A percentile compares a stretch with the other conserved stretches of the same genome.
Conservation (phyloP, 225 moss, liverwort and hornwort species). For the Sphagnum contortum region DNA sequence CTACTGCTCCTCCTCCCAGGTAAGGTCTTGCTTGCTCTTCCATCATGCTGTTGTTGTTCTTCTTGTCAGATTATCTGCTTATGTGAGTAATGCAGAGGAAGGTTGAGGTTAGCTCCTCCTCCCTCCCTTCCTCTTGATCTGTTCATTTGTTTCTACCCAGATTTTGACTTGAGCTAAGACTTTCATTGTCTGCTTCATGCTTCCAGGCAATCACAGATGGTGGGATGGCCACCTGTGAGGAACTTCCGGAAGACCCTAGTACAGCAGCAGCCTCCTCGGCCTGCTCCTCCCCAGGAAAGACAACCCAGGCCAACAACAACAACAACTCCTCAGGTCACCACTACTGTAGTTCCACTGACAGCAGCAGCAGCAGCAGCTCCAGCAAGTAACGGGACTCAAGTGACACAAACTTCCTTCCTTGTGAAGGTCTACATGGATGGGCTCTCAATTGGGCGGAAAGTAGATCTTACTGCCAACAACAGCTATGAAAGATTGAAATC, state of each 20-base stretch:
- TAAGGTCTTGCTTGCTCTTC: too few relatives aligned
- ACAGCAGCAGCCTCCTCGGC: slow-evolving; percentile 28
- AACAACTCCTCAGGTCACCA: too few relatives aligned
- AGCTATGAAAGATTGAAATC: slow-evolving; percentile 71
- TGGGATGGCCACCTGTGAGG: slow-evolving; percentile 88
- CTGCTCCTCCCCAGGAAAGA: slow-evolving; percentile 18
- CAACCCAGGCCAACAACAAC: too few relatives aligned
- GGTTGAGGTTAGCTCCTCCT: too few relatives aligned
- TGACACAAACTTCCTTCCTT: slow-evolving; percentile 34
- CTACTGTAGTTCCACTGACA: neutral
- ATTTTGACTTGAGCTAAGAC: too few relatives aligned
- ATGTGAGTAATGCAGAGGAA: too few relatives aligned
- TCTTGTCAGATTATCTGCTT: too few relatives aligned
- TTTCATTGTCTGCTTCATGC: too few relatives aligned
- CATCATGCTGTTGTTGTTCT: too few relatives aligned
- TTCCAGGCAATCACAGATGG: slow-evolving; percentile 12
- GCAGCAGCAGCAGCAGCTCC: slow-evolving; percentile 30
- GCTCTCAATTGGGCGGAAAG: slow-evolving; percentile 77
- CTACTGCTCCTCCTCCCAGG: too few relatives aligned
- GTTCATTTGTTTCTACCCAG: too few relatives aligned
- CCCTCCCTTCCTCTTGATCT: too few relatives aligned
- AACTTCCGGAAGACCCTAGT: slow-evolving; percentile 41
- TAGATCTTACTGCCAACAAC: slow-evolving; percentile 64
- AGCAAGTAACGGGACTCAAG: slow-evolving; percentile 28
- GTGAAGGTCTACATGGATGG: slow-evolving; percentile 97